A percentile compares a stretch with the other conserved stretches of the same genome.
phyloP scores from a whole-genome alignment of 257 asterid genomes.

The Solanum peruvianum region DNA sequence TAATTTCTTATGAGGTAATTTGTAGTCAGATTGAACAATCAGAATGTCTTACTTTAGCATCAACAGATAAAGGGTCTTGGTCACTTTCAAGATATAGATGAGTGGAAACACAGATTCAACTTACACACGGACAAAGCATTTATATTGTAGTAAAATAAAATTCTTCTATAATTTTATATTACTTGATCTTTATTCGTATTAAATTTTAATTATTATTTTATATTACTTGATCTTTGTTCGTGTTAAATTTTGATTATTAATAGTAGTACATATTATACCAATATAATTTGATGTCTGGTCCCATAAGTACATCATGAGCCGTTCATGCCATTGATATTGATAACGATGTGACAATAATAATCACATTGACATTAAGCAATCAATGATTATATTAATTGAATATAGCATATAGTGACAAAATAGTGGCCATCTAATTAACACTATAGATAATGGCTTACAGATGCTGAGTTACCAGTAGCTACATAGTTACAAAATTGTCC shows the following conservation, averaged over 20 bases:
- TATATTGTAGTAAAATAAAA: background rate
- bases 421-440: background rate
- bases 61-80: background rate
- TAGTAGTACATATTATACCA: background rate
- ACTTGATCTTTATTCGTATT: too few species aligned
- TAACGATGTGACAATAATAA: background rate
- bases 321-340: background rate
- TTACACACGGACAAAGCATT: background rate
- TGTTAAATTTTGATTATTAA: too few species aligned
- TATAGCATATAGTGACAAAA: background rate
- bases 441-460: background rate
- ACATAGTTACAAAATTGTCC: background rate
- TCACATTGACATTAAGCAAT: background rate
- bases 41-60: background rate
- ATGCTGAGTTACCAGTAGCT: background rate
- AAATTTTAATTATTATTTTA: too few species aligned
- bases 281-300: background rate
- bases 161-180: background rate
- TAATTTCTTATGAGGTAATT: background rate
- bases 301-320: background rate
- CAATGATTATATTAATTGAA: background rate
- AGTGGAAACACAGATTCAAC: background rate
- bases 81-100: background rate
- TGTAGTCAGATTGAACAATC: background rate
- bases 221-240: too few species aligned